A percentile compares a stretch with the other conserved stretches of the same genome.
Conservation (phyloP, 108 stramenopile genomes). For the Fistulifera pelliculosa region DNA sequence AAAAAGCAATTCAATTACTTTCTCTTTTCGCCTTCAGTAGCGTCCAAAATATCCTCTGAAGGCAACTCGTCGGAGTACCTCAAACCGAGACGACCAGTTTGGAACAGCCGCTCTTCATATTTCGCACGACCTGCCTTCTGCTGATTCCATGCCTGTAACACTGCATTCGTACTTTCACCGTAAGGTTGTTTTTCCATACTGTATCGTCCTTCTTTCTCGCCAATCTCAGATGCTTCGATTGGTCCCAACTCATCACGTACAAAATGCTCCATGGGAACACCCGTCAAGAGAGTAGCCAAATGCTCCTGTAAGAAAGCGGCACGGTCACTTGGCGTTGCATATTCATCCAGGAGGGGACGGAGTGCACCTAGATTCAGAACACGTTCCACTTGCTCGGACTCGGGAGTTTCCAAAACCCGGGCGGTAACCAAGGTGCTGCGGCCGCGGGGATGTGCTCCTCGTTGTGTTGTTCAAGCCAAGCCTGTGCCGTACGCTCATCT, state of each 20-base stretch:
- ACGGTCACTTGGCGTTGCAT: slow-evolving; percentile 44
- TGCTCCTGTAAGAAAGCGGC: slow-evolving; percentile 53
- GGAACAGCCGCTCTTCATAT: slow-evolving; percentile 74
- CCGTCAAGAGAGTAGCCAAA: slow-evolving; percentile 62
- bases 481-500: slow-evolving; percentile 54
- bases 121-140: slow-evolving; percentile 70
- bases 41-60: no score
- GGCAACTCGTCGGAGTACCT: slow-evolving; percentile 16
- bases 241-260: slow-evolving; percentile 69
- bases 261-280: slow-evolving; percentile 66
- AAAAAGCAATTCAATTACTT: no score
- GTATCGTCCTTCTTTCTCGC: slow-evolving; percentile 27
- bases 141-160: slow-evolving; percentile 67
- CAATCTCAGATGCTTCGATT: slow-evolving; percentile 48
- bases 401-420: slow-evolving; percentile 49
- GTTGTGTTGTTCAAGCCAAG: slow-evolving; percentile 41
- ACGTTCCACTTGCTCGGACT: slow-evolving; percentile 45
- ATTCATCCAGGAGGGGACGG: slow-evolving; percentile 70
- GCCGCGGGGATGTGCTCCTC: slow-evolving; percentile 7
- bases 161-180: slow-evolving; percentile 35
- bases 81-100: slow-evolving; percentile 51
- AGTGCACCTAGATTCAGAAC: slow-evolving; percentile 63
- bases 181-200: slow-evolving; percentile 49
- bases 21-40: no score
- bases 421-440: slow-evolving; percentile 14